Evolutionary conservation across 495 filamentous ascomycete genomes (phyloP).

Genomic region (Hyaloscypha bicolor): DNA sequence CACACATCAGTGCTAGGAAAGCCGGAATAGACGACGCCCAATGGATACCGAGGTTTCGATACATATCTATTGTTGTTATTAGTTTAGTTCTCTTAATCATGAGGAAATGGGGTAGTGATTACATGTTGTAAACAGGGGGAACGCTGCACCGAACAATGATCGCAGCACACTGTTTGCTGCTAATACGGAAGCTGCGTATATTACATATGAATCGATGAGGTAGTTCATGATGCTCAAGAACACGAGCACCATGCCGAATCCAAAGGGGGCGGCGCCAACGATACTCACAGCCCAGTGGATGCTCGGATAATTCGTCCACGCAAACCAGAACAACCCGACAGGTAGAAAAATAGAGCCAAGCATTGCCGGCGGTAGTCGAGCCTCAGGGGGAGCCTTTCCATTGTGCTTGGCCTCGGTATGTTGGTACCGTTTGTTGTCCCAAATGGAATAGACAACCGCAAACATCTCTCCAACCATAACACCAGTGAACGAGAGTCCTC

Average conservation of each 20-base stretch:
- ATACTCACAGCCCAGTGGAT: slow-evolving; percentile 73
- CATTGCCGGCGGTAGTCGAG: slow-evolving; percentile 72
- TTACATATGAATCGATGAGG: slow-evolving; percentile 60
- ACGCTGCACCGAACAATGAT: slow-evolving; percentile 59
- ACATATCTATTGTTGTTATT: slow-evolving; percentile 56
- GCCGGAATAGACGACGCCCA: slow-evolving; percentile 74
- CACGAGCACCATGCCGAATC: slow-evolving; percentile 71
- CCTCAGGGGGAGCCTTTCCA: slow-evolving; percentile 66
- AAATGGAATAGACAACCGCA: slow-evolving; percentile 66
- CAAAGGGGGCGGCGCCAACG: slow-evolving; percentile 68
- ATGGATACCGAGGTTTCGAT: slow-evolving; percentile 56
- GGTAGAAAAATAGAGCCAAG: slow-evolving; percentile 67
- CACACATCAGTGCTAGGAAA: slow-evolving; percentile 71
- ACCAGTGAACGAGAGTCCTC: slow-evolving; percentile 78
- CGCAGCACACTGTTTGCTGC: slow-evolving; percentile 64
- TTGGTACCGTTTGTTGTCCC: slow-evolving; percentile 60
- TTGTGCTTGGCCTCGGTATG: slow-evolving; percentile 34
- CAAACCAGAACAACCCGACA: slow-evolving; percentile 68
- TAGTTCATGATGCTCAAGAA: slow-evolving; percentile 62
- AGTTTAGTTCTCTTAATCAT: slow-evolving; percentile 25
- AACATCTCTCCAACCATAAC: slow-evolving; percentile 78
- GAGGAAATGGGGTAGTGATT: slow-evolving; percentile 43
- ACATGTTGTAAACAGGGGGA: slow-evolving; percentile 64
- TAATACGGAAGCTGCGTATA: slow-evolving; percentile 79
- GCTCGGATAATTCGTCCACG: slow-evolving; percentile 62